Conservation (phyloP, 129 eudicot species). For the Artemisia tridentata region DNA sequence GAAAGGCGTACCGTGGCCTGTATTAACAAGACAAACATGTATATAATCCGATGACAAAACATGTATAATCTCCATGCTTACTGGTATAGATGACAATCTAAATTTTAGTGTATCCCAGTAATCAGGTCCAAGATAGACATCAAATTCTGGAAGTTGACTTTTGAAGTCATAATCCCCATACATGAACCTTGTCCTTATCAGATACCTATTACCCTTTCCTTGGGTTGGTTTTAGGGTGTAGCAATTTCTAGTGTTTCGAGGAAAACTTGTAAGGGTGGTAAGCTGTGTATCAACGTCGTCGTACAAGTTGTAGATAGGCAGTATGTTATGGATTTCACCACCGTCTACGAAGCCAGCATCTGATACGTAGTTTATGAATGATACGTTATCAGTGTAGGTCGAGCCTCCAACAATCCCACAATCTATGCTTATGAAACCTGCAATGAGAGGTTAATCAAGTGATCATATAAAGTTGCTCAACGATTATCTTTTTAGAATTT, state of each 20-base stretch:
- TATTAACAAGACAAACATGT: conserved; percentile 41
- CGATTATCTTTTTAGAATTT: too few species aligned
- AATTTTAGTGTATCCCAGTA: conserved; percentile 32
- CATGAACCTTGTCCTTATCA: conserved; percentile 45
- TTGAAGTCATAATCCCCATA: conserved; percentile 54
- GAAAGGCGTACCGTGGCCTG: conserved; percentile 43
- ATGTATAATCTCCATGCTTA: conserved; percentile 44
- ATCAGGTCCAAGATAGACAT: conserved; percentile 45
- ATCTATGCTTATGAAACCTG: conserved; percentile 69
- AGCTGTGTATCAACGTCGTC: conserved; percentile 17
- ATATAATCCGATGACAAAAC: conserved; percentile 31
- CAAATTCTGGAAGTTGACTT: conserved; percentile 31
- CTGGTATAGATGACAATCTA: background rate
- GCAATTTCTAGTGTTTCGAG: conserved; percentile 47
- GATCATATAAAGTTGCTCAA: too few species aligned
- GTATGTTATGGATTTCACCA: conserved; percentile 34
- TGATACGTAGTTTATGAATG: conserved; percentile 24
- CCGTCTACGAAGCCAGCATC: conserved; percentile 38
- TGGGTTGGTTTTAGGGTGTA: conserved; percentile 43
- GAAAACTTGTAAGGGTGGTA: conserved; percentile 53
- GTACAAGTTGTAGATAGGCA: conserved; percentile 16
- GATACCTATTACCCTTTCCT: conserved; percentile 41
- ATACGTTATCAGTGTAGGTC: conserved; percentile 27
- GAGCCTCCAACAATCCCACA: conserved; percentile 42
- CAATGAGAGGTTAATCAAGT: too few species aligned